Evolutionary conservation across 257 asterid genomes (phyloP), one percentile per base, ranked within the genome.

Genomic region (Jacaranda mimosifolia): DNA sequence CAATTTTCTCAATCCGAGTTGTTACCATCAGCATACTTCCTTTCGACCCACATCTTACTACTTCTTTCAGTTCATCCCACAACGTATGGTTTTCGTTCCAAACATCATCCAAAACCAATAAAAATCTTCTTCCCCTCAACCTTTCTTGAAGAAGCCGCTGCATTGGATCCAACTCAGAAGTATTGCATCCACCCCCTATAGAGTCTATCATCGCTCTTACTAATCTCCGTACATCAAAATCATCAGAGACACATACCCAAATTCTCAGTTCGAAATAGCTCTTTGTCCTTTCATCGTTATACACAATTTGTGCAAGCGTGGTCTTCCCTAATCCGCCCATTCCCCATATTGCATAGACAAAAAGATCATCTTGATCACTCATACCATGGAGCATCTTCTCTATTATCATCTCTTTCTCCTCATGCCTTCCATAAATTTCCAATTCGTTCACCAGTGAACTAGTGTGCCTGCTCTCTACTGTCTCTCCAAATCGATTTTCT

Each of bases 311-410:
- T 0, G 81, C 75, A 58, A 83, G 87, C 0, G 89, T 75, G 19
- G 85, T 83, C 55, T 86, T 82, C 21, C 88, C 88, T 1, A 68
- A 14, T 0, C 88, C 90, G 0, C 74, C 85, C 77, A 83, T 78
- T 7, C 90, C 88, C 56, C 74, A 77, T 26, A 86, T 49, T 0
- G 81, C 85, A 68, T 19, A 73, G 21, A 83, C 80, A 40, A 39
- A 78, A 58, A 77, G 75, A 57, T 45, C 72, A 67, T 65, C 79
- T 45, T 56, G 17, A n/a, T 72, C 70, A 45, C 15, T 1, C 65
- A 7, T 11, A n/a, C 21, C 19, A 48, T 3, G 17, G 11, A 83
- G 1, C 18, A 79, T 14, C 14, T 58, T 51, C 48, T 36, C 55
- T 7, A 86, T 49, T 14, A 86, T 73, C 70, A 4, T 49, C 38